Conservation (phyloP, 345 rosid species). For the Citrus medica region DNA sequence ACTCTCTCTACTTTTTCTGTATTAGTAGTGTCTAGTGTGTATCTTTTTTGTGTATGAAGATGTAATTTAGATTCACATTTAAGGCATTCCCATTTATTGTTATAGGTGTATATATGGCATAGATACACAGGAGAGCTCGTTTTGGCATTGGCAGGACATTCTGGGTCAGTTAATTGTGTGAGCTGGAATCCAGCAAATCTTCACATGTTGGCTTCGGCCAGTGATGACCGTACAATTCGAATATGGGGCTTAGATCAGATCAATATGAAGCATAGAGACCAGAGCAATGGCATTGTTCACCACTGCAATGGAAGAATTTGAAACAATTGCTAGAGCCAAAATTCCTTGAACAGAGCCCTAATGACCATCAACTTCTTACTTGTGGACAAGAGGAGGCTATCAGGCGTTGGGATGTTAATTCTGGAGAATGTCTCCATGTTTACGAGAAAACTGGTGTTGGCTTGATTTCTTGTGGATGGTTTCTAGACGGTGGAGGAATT, state of each 20-base stretch:
- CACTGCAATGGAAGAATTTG: slow-evolving; percentile 31
- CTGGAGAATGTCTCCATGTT: slow-evolving; percentile 53
- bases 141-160: slow-evolving; percentile 52
- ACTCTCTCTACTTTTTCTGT: background rate
- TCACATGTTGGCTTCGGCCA: slow-evolving; percentile 71
- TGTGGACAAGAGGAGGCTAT: slow-evolving; percentile 66
- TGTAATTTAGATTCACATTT: background rate
- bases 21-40: background rate
- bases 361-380: slow-evolving; percentile 60
- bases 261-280: slow-evolving; percentile 27
- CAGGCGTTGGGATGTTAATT: slow-evolving; percentile 58
- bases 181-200: slow-evolving; percentile 71
- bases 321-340: background rate
- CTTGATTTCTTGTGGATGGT: slow-evolving; percentile 75
- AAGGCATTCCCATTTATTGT: background rate
- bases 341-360: slow-evolving; percentile 36
- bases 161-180: slow-evolving; percentile 69
- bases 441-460: slow-evolving; percentile 52
- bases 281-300: slow-evolving; percentile 20
- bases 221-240: slow-evolving; percentile 68
- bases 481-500: slow-evolving; percentile 47
- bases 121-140: slow-evolving; percentile 49
- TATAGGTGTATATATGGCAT: slow-evolving; percentile 74
- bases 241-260: slow-evolving; percentile 60
- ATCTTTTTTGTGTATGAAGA: background rate